Conservation (phyloP, 345 rosid genomes). For the Balakata baccata region DNA sequence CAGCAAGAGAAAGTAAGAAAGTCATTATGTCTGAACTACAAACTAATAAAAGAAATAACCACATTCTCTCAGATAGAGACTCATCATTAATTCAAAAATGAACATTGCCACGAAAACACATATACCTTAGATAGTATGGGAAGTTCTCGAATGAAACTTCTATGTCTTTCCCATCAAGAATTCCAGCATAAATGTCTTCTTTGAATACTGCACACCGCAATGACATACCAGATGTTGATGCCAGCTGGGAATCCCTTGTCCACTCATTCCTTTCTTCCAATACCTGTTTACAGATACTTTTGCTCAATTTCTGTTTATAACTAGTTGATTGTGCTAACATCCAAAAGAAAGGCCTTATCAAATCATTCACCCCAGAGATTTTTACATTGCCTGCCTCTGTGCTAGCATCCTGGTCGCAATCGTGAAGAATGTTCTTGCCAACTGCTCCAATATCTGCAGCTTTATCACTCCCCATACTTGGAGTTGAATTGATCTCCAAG, state of each 20-base stretch:
- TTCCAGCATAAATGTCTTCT: conserved; percentile 63
- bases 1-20: background rate
- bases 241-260: conserved; percentile 57
- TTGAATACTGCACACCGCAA: conserved; percentile 55
- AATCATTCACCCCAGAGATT: conserved; percentile 63
- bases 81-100: conserved; percentile 7
- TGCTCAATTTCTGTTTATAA: conserved; percentile 62
- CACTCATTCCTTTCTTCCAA: conserved; percentile 64
- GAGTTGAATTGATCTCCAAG: conserved; percentile 56
- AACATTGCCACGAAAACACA: conserved; percentile 1
- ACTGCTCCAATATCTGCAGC: conserved; percentile 52
- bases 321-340: conserved; percentile 56
- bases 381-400: conserved; percentile 69
- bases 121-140: conserved; percentile 85
- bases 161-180: conserved; percentile 67
- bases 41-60: background rate
- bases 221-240: conserved; percentile 57
- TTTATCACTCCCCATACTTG: conserved; percentile 48
- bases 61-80: background rate
- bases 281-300: conserved; percentile 70
- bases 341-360: conserved; percentile 59
- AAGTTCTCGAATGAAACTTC: conserved; percentile 73
- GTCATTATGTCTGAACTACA: background rate
- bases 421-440: conserved; percentile 44
- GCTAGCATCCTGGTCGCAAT: conserved; percentile 58